These are phyloP conservation scores for Kodamaea fungicola DNA, from an alignment of 1,139 yeast species.

Conservation along the genomic window DNA sequence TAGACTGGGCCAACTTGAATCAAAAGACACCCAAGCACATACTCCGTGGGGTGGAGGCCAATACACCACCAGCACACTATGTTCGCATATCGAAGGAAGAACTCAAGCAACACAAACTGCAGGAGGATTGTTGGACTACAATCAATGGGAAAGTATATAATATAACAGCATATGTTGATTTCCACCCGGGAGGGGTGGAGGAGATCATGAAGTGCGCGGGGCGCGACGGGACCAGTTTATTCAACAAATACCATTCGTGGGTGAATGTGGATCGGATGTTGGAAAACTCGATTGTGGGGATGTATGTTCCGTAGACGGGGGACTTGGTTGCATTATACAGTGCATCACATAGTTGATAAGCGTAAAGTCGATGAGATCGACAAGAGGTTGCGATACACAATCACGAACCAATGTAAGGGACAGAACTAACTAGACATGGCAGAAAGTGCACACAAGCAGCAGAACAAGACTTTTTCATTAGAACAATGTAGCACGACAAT, in stretches of 20 bases:
- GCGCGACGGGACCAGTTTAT: slow-evolving; percentile 74
- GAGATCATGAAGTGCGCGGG: slow-evolving; percentile 83
- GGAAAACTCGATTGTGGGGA: slow-evolving; percentile 67
- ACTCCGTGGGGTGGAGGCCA: slow-evolving; percentile 38
- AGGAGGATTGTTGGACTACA: slow-evolving; percentile 81
- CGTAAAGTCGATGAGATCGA: too few relatives aligned
- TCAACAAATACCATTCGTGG: slow-evolving; percentile 85
- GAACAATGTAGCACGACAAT: too few relatives aligned
- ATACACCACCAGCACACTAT: slow-evolving; percentile 41
- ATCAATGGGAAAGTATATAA: slow-evolving; percentile 81
- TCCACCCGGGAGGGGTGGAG: slow-evolving; percentile 90
- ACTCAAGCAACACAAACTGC: slow-evolving; percentile 53
- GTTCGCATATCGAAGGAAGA: slow-evolving; percentile 58
- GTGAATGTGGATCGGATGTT: slow-evolving; percentile 81
- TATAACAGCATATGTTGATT: slow-evolving; percentile 73
- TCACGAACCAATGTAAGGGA: too few relatives aligned
- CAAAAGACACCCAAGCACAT: slow-evolving; percentile 26
- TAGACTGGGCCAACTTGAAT: slow-evolving; percentile 78
- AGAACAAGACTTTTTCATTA: too few relatives aligned
- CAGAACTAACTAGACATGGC: too few relatives aligned
- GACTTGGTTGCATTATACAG: too few relatives aligned
- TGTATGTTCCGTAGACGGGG: too few relatives aligned
- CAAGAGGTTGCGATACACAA: too few relatives aligned
- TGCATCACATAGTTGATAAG: too few relatives aligned
- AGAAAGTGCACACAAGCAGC: too few relatives aligned